Evolutionary conservation across 352 stramenopile genomes (phyloP), one percentile per base, ranked within the genome.

Genomic region (Phytophthora fragariaefolia): DNA sequence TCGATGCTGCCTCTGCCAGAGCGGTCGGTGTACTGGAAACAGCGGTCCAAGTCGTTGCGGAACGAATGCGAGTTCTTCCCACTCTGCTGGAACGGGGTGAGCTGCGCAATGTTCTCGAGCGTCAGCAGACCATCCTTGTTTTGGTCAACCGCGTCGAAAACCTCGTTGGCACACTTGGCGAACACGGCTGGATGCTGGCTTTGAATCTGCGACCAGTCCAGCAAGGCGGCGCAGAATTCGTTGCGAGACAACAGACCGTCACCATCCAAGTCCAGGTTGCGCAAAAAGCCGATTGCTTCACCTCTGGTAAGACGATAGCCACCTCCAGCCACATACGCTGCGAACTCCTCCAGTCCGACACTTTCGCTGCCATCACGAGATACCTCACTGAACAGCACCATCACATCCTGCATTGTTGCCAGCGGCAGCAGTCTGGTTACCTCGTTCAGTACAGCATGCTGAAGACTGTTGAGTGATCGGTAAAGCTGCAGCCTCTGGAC

Each of bases 401-500:
- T 40, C 23, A 90, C 54, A 36, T 89, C 71, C 49, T 89, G 63
- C 47, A 90, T 92, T 42, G 74, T 32, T 28, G 77, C 77, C 13
- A 91, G 62, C 24, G 85, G 82, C 27, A 94, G 47, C 2, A 76
- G 49, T 3, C 67, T 69, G 40, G 79, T 76, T 17, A 94, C 76
- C 51, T 92, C 78, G 42, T 72, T 77, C 28, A 94, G 74, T 45
- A 87, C 82, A 12, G 79, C 77, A 42, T 87, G 82, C 47, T 94
- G 85, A 43, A 94, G 74, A 30, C 77, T 79, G 45, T 88, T 91
- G 32, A 91, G 81, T 24, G 82, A 82, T 18, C 85, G 83, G 57
- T 94, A 90, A 15, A 92, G 69, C 42, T 94, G 85, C 22, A 94
- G 63, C 4, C 82, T 79, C 59, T 94, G 85, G 24, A 94, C 80